Evolutionary conservation across 2,329 filamentous ascomycete species (phyloP), one percentile per base, ranked within the genome.

Genomic region (Coniochaeta pulveracea): DNA sequence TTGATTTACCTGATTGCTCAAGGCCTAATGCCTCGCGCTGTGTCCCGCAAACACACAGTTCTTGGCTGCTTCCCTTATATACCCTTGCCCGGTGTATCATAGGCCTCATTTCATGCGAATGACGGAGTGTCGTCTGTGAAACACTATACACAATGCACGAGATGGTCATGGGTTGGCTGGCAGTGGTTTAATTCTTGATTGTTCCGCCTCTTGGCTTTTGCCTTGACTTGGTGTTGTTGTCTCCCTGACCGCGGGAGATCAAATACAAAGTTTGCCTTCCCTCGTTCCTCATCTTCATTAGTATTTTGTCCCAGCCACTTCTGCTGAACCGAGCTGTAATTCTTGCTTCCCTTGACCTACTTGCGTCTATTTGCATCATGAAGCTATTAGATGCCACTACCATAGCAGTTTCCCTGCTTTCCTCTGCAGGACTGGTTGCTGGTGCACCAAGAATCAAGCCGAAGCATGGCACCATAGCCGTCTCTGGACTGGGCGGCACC

Each of bases 401-500:
- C 18, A 36, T 50, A 21, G 52, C 55, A 38, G 52, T 54, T 18
- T 50, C 47, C 33, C 33, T 51, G 35, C 34, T 51, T 26, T 44
- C 48, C n/a, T 41, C 45, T 29, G 38, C 43, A 19, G 39, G 42
- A 26, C 34, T 52, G 38, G 52, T 44, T 27, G 47, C 49, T 22
- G 51, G 47, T 19, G 50, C 52, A 10, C 45, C 44, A n/a, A 46
- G 43, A 11, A 47, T 48, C 34, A 33, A 25, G 30, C 40, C 48
- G 18, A 44, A 44, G 15, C n/a, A n/a, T n/a, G n/a, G n/a, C n/a
- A 11, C 28, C n/a, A 31, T 19, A n/a, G 19, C 28, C 28, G 47
- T 58, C 11, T 46, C 52, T n/a, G 54, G 48, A 2, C 41, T 58
- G 8, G 58, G 55, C n/a, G 58, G 59, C 8, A 46, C 50, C 38